Conservation (phyloP, 768 basidiomycete species). For the Psilocybe cyanescens region DNA sequence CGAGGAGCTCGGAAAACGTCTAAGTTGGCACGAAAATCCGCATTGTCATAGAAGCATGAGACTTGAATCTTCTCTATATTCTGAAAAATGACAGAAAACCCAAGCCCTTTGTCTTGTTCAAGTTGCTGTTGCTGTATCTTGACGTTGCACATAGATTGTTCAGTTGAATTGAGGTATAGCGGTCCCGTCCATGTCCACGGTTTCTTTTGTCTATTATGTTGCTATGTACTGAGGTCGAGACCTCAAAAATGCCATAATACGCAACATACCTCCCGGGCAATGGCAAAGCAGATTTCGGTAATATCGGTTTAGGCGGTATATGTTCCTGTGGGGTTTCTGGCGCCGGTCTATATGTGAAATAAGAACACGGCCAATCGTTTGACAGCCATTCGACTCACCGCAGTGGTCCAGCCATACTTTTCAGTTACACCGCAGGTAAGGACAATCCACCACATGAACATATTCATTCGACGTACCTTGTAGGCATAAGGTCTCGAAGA, state of each 20-base stretch:
- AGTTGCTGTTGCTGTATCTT: conserved; percentile 49
- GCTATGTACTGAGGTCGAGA: background rate
- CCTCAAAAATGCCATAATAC: conserved; percentile 9
- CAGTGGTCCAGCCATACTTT: conserved; percentile 39
- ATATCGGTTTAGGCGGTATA: conserved; percentile 24
- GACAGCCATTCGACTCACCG: conserved; percentile 25
- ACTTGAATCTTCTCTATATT: conserved; percentile 45
- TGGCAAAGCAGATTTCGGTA: conserved; percentile 9
- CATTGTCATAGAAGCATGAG: conserved; percentile 48
- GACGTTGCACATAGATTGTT: conserved; percentile 50
- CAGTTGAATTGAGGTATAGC: conserved; percentile 44
- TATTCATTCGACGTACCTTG: conserved; percentile 33
- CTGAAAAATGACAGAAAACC: conserved; percentile 53
- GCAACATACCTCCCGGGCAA: conserved; percentile 22
- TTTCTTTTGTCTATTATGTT: conserved; percentile 49
- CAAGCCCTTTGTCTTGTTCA: conserved; percentile 39
- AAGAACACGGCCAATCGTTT: background rate
- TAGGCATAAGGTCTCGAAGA: conserved; percentile 42
- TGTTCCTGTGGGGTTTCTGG: conserved; percentile 26
- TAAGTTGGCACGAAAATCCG: conserved; percentile 50
- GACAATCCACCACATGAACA: background rate
- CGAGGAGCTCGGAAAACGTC: conserved; percentile 51
- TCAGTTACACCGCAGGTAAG: background rate
- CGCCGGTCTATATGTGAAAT: conserved; percentile 22
- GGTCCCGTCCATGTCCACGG: conserved; percentile 71